phyloP scores from a whole-genome alignment of 805 yeast species.

The Monosporozyma servazzii region DNA sequence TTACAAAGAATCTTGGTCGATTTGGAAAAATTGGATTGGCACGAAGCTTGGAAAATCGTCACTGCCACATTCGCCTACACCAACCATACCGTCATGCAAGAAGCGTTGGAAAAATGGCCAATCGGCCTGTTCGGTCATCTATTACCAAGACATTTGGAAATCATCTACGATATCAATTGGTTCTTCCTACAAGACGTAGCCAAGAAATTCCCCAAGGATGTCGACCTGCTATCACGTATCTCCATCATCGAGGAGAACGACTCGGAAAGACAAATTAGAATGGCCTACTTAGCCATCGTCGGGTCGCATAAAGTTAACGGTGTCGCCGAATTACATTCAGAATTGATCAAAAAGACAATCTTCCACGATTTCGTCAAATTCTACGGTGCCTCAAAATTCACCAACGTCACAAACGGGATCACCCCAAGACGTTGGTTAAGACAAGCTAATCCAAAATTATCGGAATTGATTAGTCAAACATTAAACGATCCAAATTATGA shows the following conservation, averaged over 20 bases:
- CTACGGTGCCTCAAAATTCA: conserved; percentile 75
- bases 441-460: conserved; percentile 81
- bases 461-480: conserved; percentile 62
- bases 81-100: conserved; percentile 90
- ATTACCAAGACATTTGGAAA: conserved; percentile 86
- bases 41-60: conserved; percentile 77
- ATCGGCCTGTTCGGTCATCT: conserved; percentile 66
- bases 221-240: conserved; percentile 52
- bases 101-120: conserved; percentile 95
- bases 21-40: conserved; percentile 74
- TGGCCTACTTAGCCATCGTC: conserved; percentile 85
- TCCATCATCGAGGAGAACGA: conserved; percentile 71
- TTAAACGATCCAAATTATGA: conserved; percentile 52
- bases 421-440: conserved; percentile 95
- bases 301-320: conserved; percentile 94
- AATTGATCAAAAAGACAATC: conserved; percentile 78
- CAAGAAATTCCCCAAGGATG: conserved; percentile 64
- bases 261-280: conserved; percentile 71
- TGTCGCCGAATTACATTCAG: conserved; percentile 92
- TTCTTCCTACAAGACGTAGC: conserved; percentile 71
- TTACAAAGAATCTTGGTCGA: conserved; percentile 80
- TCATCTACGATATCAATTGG: conserved; percentile 77
- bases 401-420: conserved; percentile 89
- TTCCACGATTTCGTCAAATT: conserved; percentile 82
- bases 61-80: conserved; percentile 80